Evolutionary conservation across 345 rosid genomes (phyloP).

Genomic region (Salix exigua): DNA sequence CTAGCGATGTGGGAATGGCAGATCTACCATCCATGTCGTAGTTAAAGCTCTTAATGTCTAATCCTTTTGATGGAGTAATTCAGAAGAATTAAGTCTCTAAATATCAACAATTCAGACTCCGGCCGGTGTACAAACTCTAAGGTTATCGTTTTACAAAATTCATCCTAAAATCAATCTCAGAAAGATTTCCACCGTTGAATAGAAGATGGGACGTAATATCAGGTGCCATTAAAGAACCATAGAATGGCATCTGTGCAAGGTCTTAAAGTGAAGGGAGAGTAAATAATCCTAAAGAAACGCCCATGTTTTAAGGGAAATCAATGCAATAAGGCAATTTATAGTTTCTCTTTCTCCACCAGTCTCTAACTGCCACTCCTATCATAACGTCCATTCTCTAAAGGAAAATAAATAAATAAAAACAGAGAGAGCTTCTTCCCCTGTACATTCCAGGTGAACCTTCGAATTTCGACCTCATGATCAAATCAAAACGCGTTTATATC

Average conservation of each 20-base stretch:
- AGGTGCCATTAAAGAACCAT: too few species aligned
- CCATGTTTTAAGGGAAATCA: slow-evolving; percentile 15
- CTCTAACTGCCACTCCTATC: slow-evolving; percentile 19
- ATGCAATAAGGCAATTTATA: slow-evolving; percentile 5
- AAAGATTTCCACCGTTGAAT: not conserved
- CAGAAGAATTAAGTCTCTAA: too few species aligned
- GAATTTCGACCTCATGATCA: not conserved
- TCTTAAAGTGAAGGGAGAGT: not conserved
- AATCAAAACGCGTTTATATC: not conserved
- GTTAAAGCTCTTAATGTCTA: too few species aligned
- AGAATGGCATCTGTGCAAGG: not conserved
- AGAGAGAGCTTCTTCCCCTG: not conserved
- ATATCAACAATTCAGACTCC: too few species aligned
- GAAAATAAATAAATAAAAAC: not conserved
- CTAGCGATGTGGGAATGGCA: too few species aligned
- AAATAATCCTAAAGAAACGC: not conserved
- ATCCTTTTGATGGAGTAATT: too few species aligned
- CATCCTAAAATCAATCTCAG: not conserved
- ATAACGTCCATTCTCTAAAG: slow-evolving; percentile 4
- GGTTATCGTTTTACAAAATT: not conserved
- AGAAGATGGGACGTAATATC: not conserved
- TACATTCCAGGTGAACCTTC: not conserved
- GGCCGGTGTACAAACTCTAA: too few species aligned
- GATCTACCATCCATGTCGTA: too few species aligned
- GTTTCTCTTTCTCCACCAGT: slow-evolving; percentile 8